Conservation (phyloP, 306 rosid genomes). For the Ammopiptanthus mongolicus region DNA sequence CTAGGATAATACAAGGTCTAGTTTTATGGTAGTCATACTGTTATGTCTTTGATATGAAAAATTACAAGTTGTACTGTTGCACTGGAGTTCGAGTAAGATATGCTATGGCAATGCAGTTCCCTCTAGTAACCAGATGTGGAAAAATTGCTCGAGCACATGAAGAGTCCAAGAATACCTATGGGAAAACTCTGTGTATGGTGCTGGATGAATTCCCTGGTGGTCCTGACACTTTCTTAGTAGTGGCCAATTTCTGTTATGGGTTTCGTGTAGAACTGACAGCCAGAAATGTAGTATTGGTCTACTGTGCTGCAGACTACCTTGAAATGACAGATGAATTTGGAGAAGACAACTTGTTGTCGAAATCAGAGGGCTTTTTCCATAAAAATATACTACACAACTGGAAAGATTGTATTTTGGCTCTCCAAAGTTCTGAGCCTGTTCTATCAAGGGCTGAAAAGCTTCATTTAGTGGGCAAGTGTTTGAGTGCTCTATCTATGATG, state of each 20-base stretch:
- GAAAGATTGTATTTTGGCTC: constrained; percentile 94
- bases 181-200: constrained; percentile 38
- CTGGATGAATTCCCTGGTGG: constrained; percentile 87
- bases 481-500: constrained; percentile 81
- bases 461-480: constrained; percentile 61
- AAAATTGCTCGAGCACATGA: constrained; percentile 56
- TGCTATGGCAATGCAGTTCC: constrained; percentile 63
- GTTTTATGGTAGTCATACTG: background rate
- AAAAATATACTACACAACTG: constrained; percentile 62
- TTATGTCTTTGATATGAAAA: constrained; percentile 18
- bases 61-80: constrained; percentile 2
- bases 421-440: constrained; percentile 72
- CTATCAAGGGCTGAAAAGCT: constrained; percentile 61
- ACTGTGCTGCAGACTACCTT: constrained; percentile 81
- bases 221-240: constrained; percentile 64
- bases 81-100: constrained; percentile 23
- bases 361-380: constrained; percentile 67
- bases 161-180: constrained; percentile 35
- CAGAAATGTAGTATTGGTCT: constrained; percentile 57
- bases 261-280: constrained; percentile 64
- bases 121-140: constrained; percentile 83
- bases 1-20: background rate
- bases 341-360: constrained; percentile 71
- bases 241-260: constrained; percentile 80
- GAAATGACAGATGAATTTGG: constrained; percentile 88